Percentiles rank a stretch among this genome's conserved stretches.
phyloP scores from a whole-genome alignment of 192 early-diverging fungal species.

The Chytriomyces sp. region DNA sequence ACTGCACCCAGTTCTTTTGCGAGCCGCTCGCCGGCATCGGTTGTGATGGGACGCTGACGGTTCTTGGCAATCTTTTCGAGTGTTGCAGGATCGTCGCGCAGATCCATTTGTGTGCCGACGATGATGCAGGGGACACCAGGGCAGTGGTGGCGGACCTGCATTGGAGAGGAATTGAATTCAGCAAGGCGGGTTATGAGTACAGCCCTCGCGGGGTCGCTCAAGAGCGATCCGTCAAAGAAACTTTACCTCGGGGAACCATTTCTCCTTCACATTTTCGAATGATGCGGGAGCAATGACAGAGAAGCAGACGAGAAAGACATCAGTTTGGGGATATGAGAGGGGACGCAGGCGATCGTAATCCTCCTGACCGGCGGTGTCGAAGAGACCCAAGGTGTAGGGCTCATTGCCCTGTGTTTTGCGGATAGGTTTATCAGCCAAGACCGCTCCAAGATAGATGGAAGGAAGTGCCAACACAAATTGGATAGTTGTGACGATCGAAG shows the following conservation, averaged over 20 bases:
- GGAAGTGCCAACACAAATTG: neutral
- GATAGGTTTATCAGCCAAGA: no score
- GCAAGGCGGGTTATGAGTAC: neutral
- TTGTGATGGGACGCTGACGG: slow-evolving; percentile 79
- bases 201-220: no score
- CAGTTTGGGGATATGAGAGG: slow-evolving; percentile 92
- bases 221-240: no score
- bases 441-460: no score
- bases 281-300: slow-evolving; percentile 88
- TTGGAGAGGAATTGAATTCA: neutral
- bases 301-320: slow-evolving; percentile 95
- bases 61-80: slow-evolving; percentile 80
- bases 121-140: slow-evolving; percentile 93
- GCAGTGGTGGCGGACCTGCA: slow-evolving; percentile 83
- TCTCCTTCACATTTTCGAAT: slow-evolving; percentile 94
- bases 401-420: slow-evolving; percentile 67
- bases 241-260: slow-evolving; percentile 91
- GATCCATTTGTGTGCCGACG: slow-evolving; percentile 92
- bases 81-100: slow-evolving; percentile 78
- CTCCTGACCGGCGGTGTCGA: slow-evolving; percentile 97
- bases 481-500: neutral
- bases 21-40: slow-evolving; percentile 80
- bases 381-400: slow-evolving; percentile 91
- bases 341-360: slow-evolving; percentile 94
- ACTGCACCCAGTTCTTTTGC: slow-evolving; percentile 82